Evolutionary conservation across 192 early-diverging fungal genomes (phyloP).

Genomic region (Podila horticola): DNA sequence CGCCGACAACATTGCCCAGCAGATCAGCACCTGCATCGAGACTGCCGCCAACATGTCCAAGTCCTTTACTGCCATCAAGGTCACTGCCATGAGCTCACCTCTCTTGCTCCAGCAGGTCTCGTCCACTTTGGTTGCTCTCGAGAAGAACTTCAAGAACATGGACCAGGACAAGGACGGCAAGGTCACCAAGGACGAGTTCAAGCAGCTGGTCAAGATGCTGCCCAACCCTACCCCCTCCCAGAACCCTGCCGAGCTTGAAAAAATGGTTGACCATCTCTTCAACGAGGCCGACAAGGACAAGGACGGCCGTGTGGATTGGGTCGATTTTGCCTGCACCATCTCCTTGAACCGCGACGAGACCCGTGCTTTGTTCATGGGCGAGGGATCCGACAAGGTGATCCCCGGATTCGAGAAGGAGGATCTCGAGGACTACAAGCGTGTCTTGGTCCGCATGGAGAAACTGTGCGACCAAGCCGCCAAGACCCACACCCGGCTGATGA

Average conservation of each 20-base stretch:
- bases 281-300: slow-evolving; percentile 59
- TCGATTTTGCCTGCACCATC: slow-evolving; percentile 72
- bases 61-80: slow-evolving; percentile 87
- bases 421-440: slow-evolving; percentile 72
- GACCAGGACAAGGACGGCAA: slow-evolving; percentile 39
- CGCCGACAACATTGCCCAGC: slow-evolving; percentile 71
- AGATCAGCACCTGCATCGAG: slow-evolving; percentile 77
- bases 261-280: slow-evolving; percentile 50
- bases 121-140: slow-evolving; percentile 54
- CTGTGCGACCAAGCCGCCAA: slow-evolving; percentile 71
- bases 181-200: slow-evolving; percentile 43
- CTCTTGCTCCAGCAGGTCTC: slow-evolving; percentile 80
- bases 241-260: slow-evolving; percentile 5
- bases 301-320: slow-evolving; percentile 72
- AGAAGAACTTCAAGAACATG: slow-evolving; percentile 57
- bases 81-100: slow-evolving; percentile 86
- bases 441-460: slow-evolving; percentile 73
- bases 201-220: slow-evolving; percentile 34
- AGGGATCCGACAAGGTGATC: slow-evolving; percentile 24
- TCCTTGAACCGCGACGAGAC: slow-evolving; percentile 68
- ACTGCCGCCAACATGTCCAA: slow-evolving; percentile 72
- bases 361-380: slow-evolving; percentile 53
- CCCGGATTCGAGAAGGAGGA: slow-evolving; percentile 59
- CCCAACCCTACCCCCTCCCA: slow-evolving; percentile 7
- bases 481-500: slow-evolving; percentile 77